Evolutionary conservation across 768 basidiomycete species (phyloP), one percentile per base, ranked within the genome.

Genomic region (Mycena alexandri): DNA sequence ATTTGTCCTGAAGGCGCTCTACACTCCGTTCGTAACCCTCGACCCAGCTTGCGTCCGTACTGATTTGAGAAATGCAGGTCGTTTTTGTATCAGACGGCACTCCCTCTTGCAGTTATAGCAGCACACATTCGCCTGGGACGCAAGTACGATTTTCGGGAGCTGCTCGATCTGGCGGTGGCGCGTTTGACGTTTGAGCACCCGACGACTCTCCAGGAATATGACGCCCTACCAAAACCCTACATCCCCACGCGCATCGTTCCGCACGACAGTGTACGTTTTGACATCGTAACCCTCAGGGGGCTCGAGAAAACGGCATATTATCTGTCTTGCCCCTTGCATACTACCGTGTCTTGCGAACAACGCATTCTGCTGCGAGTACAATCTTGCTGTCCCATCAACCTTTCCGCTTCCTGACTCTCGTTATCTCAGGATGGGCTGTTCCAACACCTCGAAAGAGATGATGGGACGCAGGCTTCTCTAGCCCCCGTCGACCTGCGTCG

Each of bases 1-100:
- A 17, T 33, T 65, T n/a, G 14, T 69, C 5, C 29, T 69, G 12
- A 42, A 51, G n/a, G 68, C 56, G 5, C 52, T 69, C 0, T 61
- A 65, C 19, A 42, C 7, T 19, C 63, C 68, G 64, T 68, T 2
- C 16, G 67, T 63, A 36, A 4, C 12, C 25, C n/a, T n/a, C n/a
- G n/a, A n/a, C n/a, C n/a, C n/a, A n/a, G n/a, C n/a, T n/a, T n/a
- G n/a, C n/a, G n/a, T n/a, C n/a, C n/a, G n/a, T 11, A 43, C 19
- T 42, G 29, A 29, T 6, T 29, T 6, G 29, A 29, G 29, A n/a
- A n/a, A 29, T 29, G 6, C 29, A 29, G 29, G 29, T 29, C 29
- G 29, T 29, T 29, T 29, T 29, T 38, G 38, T 3, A 3, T 4
- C 38, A 38, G 38, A 38, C 10, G 2, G 14, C 38, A 2, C 38